phyloP scores from a whole-genome alignment of 148 eudicot genomes.

The Spergularia marina region DNA sequence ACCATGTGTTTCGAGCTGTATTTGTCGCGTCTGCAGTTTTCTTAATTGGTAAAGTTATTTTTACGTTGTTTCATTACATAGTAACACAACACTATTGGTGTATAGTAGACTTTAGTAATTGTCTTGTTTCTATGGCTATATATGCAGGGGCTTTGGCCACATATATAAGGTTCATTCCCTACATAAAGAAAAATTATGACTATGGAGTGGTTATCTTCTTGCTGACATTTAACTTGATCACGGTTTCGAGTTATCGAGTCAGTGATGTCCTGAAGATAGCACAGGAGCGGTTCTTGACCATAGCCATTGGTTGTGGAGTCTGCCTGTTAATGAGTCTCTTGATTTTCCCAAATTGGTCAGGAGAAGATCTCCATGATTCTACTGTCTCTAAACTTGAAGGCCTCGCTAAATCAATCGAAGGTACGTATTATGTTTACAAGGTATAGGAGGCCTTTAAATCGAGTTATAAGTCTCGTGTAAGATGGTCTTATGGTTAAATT shows the following conservation, averaged over 20 bases:
- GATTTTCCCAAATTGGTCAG: slow-evolving; percentile 86
- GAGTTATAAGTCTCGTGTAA: not conserved
- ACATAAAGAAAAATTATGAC: slow-evolving; percentile 85
- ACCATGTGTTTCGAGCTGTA: slow-evolving; percentile 48
- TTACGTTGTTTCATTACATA: not conserved
- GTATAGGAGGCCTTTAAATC: not conserved
- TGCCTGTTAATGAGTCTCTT: slow-evolving; percentile 80
- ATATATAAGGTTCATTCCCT: slow-evolving; percentile 77
- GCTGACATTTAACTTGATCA: slow-evolving; percentile 75
- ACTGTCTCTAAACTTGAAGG: slow-evolving; percentile 79
- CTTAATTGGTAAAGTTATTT: slow-evolving; percentile 46
- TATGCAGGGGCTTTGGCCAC: slow-evolving; percentile 69
- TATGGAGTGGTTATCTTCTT: slow-evolving; percentile 88
- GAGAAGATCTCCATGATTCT: slow-evolving; percentile 76
- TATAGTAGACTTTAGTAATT: too few species aligned
- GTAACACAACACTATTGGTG: not conserved
- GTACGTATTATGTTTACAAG: slow-evolving; percentile 24
- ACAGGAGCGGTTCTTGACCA: slow-evolving; percentile 55
- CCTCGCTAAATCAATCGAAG: slow-evolving; percentile 68
- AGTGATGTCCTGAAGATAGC: slow-evolving; percentile 72
- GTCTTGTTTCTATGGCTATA: not conserved
- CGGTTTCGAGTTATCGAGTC: slow-evolving; percentile 75
- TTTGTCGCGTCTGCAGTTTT: slow-evolving; percentile 75
- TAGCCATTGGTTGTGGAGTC: slow-evolving; percentile 70
- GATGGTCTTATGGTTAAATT: not conserved